Conservation (phyloP, 2,329 filamentous ascomycete genomes). For the Trichoderma simmonsii region DNA sequence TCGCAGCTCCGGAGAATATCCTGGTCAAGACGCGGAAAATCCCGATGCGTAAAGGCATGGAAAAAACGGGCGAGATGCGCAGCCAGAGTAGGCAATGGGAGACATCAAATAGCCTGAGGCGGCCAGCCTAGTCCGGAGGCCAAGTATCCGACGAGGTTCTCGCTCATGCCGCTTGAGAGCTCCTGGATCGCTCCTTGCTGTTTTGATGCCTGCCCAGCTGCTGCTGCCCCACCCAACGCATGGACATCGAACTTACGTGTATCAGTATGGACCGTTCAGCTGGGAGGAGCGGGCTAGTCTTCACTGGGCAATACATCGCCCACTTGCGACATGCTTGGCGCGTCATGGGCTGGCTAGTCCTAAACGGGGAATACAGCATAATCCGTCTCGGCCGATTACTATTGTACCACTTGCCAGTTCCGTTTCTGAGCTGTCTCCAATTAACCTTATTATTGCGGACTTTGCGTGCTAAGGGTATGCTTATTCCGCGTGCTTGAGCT, state of each 20-base stretch:
- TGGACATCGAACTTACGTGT: background rate
- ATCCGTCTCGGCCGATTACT: background rate
- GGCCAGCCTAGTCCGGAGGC: background rate
- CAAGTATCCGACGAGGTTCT: background rate
- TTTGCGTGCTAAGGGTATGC: background rate
- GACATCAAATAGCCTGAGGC: background rate
- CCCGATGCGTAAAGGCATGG: background rate
- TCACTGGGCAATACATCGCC: background rate
- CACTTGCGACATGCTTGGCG: background rate
- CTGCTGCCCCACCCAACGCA: background rate
- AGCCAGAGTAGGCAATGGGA: background rate
- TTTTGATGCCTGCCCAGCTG: background rate
- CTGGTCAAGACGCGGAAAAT: background rate
- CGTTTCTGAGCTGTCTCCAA: background rate
- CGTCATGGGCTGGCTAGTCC: background rate
- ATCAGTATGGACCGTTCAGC: background rate
- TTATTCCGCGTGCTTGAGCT: background rate
- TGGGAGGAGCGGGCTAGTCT: background rate
- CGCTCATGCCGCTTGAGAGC: background rate
- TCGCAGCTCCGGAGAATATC: slow-evolving; percentile 9
- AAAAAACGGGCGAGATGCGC: background rate
- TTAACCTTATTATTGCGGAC: background rate
- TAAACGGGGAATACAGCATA: background rate
- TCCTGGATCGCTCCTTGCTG: background rate
- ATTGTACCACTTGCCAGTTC: background rate